phyloP scores from a whole-genome alignment of 1,284 basidiomycete genomes.

The Papiliotrema nemorosa region DNA sequence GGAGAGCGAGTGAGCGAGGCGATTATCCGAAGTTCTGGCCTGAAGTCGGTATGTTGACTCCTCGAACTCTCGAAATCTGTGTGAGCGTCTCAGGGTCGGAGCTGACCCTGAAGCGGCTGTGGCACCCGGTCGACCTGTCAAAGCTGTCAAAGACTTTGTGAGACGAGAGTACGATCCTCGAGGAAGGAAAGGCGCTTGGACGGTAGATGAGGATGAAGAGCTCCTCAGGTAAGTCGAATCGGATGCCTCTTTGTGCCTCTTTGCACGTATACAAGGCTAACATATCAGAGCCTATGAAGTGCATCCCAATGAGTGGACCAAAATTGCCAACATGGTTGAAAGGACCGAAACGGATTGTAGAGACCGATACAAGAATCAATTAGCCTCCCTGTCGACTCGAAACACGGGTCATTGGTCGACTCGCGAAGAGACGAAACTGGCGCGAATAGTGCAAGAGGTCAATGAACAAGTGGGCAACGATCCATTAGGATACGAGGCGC shows the following conservation, averaged over 20 bases:
- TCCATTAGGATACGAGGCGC: slow-evolving; percentile 17
- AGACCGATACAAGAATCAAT: slow-evolving; percentile 34
- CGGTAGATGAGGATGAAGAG: slow-evolving; percentile 31
- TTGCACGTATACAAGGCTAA: no score
- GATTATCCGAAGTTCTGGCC: slow-evolving; percentile 35
- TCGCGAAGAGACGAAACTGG: slow-evolving; percentile 19
- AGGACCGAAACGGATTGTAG: slow-evolving; percentile 37
- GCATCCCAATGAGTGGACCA: slow-evolving; percentile 34
- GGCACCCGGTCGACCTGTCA: slow-evolving; percentile 39
- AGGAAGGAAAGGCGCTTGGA: slow-evolving; percentile 39
- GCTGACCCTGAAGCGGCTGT: slow-evolving; percentile 16
- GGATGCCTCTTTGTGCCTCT: neutral
- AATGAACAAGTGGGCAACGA: slow-evolving; percentile 19
- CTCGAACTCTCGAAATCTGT: neutral
- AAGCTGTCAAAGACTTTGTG: slow-evolving; percentile 35
- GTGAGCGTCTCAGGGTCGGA: neutral
- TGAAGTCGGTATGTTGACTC: slow-evolving; percentile 26
- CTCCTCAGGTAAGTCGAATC: slow-evolving; percentile 22
- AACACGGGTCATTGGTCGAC: slow-evolving; percentile 20
- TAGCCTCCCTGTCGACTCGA: slow-evolving; percentile 10
- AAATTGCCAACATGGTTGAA: slow-evolving; percentile 33
- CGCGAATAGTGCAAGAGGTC: slow-evolving; percentile 16
- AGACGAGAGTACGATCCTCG: slow-evolving; percentile 37
- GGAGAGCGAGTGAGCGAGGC: slow-evolving; percentile 12
- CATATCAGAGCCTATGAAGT: slow-evolving; percentile 25